These are phyloP conservation scores for Limonium bicolor DNA, from an alignment of 148 eudicot species.

Conservation along the genomic window DNA sequence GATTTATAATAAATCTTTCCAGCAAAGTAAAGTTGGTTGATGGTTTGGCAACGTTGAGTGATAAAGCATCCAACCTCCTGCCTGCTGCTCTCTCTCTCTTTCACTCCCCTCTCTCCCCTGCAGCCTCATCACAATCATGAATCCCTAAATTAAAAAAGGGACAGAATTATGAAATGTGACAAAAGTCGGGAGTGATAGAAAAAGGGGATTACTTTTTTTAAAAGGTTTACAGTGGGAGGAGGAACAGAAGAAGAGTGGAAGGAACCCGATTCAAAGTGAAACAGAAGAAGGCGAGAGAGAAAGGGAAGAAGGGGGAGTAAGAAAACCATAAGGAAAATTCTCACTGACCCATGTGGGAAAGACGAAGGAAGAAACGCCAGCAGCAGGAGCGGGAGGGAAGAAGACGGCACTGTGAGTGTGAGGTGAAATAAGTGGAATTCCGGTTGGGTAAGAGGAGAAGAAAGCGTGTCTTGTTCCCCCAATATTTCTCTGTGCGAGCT, in stretches of 20 bases:
- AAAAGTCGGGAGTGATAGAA: constrained; percentile 9
- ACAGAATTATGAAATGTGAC: constrained; percentile 24
- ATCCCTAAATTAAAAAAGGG: constrained; percentile 9
- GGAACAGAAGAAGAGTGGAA: constrained; percentile 1
- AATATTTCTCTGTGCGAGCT: constrained; percentile 13
- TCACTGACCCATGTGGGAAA: constrained; percentile 22
- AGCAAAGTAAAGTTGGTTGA: constrained; percentile 69
- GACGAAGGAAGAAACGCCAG: background rate
- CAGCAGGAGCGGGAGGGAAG: constrained; percentile 1
- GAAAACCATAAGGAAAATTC: background rate
- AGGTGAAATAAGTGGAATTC: constrained; percentile 17
- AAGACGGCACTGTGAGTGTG: constrained; percentile 6
- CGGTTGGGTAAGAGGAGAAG: constrained; percentile 11
- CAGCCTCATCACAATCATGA: constrained; percentile 10
- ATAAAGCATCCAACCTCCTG: constrained; percentile 34
- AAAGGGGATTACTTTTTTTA: background rate
- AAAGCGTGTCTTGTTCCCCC: constrained; percentile 2
- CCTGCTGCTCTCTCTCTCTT: constrained; percentile 2
- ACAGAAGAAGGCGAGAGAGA: constrained; percentile 3
- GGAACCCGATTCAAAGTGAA: constrained; percentile 18
- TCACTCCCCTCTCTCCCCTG: constrained; percentile 8
- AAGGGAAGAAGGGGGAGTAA: background rate
- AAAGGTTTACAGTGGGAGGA: background rate
- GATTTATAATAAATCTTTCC: too few species aligned
- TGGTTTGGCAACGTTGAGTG: constrained; percentile 40